A percentile compares a stretch with the other conserved stretches of the same genome.
Evolutionary conservation across 306 rosid genomes (phyloP).

Genomic region (Acacia crassicarpa): DNA sequence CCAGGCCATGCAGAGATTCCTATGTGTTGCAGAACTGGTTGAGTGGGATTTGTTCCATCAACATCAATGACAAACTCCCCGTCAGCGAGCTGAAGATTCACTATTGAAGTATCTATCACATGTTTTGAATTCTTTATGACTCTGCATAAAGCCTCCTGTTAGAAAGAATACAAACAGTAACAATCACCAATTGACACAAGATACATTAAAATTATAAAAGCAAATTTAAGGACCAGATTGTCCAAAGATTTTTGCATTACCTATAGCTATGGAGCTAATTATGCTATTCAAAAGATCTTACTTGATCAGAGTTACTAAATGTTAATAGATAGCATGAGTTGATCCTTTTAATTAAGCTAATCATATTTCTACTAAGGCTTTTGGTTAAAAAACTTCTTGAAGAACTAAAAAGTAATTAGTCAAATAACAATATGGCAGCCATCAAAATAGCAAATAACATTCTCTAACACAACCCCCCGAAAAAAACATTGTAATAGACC

Average conservation of each 20-base stretch:
- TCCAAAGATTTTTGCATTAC: not conserved
- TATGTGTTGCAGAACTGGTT: slow-evolving; percentile 91
- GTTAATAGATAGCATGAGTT: not conserved
- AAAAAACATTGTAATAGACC: too few species aligned
- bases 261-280: not conserved
- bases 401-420: not conserved
- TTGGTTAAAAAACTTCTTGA: not conserved
- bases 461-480: too few species aligned
- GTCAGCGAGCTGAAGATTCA: slow-evolving; percentile 68
- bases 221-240: not conserved
- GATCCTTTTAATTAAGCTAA: not conserved
- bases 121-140: slow-evolving; percentile 65
- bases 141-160: slow-evolving; percentile 46
- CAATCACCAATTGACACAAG: not conserved
- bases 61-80: slow-evolving; percentile 84
- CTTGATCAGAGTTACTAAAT: not conserved
- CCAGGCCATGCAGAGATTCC: slow-evolving; percentile 96
- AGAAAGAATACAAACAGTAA: slow-evolving; percentile 26
- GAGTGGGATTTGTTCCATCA: slow-evolving; percentile 90
- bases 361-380: not conserved
- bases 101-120: slow-evolving; percentile 47
- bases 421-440: not conserved
- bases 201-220: not conserved
- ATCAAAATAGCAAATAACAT: too few species aligned
- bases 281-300: not conserved